A percentile compares a stretch with the other conserved stretches of the same genome.
Evolutionary conservation across 2,329 filamentous ascomycete genomes (phyloP).

Genomic region (Plectosphaerella cucumerina): DNA sequence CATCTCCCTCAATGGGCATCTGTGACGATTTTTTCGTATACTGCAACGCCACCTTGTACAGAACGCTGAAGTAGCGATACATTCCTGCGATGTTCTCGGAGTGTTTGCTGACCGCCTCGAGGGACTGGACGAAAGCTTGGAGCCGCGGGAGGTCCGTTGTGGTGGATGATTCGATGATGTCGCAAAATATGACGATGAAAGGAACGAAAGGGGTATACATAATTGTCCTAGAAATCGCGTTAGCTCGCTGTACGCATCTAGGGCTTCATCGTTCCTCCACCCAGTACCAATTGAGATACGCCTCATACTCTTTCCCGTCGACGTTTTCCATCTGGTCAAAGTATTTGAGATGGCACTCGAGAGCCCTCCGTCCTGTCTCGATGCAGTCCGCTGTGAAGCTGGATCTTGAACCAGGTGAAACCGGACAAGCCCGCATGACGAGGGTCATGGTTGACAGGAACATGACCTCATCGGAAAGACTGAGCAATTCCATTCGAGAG

Average conservation of each 20-base stretch:
- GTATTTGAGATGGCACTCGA: constrained; percentile 33
- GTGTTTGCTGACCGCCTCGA: constrained; percentile 41
- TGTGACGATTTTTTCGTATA: constrained; percentile 43
- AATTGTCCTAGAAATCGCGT: constrained; percentile 28
- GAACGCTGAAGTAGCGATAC: constrained; percentile 52
- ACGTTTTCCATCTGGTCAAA: constrained; percentile 30
- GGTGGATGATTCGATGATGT: constrained; percentile 40
- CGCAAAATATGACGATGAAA: constrained; percentile 49
- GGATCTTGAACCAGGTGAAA: constrained; percentile 16
- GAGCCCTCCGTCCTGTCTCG: constrained; percentile 32
- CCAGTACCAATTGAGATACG: constrained; percentile 36
- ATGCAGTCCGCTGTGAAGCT: constrained; percentile 38
- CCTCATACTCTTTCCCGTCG: constrained; percentile 30
- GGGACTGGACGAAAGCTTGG: constrained; percentile 43
- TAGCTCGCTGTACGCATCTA: background rate
- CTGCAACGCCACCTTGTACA: constrained; percentile 52
- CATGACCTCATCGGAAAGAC: constrained; percentile 35
- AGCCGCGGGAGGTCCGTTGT: constrained; percentile 42
- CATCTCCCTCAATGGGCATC: constrained; percentile 32
- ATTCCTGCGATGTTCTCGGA: constrained; percentile 48
- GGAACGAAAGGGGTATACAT: constrained; percentile 48
- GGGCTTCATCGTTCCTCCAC: constrained; percentile 9
- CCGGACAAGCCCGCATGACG: constrained; percentile 36
- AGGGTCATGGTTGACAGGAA: constrained; percentile 35
- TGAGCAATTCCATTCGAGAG: constrained; percentile 25